Conservation (phyloP, 805 yeast species). For the Tetrapisispora nanseiensis region DNA sequence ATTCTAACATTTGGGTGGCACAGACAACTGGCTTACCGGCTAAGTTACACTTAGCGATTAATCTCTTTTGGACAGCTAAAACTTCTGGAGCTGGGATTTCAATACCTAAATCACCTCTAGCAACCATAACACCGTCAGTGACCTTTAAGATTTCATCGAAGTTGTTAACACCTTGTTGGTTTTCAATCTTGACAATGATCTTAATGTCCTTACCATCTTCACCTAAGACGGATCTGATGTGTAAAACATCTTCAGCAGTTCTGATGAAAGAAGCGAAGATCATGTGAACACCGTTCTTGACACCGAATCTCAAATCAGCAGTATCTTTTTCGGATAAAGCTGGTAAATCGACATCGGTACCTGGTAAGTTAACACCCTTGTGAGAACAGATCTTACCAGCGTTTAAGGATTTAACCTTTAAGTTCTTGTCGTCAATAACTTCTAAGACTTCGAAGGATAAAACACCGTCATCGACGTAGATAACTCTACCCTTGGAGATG, state of each 20-base stretch:
- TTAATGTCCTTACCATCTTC: constrained; percentile 95
- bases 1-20: constrained; percentile 99
- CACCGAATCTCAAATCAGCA: constrained; percentile 88
- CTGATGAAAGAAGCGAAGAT: constrained; percentile 97
- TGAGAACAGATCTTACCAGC: constrained; percentile 94
- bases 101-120: constrained; percentile 99
- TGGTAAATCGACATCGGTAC: constrained; percentile 97
- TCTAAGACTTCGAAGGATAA: constrained; percentile 87
- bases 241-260: constrained; percentile 78
- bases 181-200: constrained; percentile 95
- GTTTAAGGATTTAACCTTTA: constrained; percentile 83
- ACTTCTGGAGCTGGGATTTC: constrained; percentile 99
- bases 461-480: constrained; percentile 97
- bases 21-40: constrained; percentile 99
- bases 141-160: constrained; percentile 89
- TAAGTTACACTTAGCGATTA: constrained; percentile 97
- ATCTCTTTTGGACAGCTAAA: constrained; percentile 95
- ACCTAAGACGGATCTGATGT: constrained; percentile 90
- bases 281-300: constrained; percentile 96
- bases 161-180: constrained; percentile 99
- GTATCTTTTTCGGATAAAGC: constrained; percentile 96
- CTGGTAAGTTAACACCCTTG: constrained; percentile 99
- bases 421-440: constrained; percentile 66
- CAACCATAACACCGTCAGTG: constrained; percentile 99
- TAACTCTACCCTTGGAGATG: constrained; percentile 75